Evolutionary conservation across 169 alveolate species (phyloP), one percentile per base, ranked within the genome.

Genomic region (Plasmodium gaboni): DNA sequence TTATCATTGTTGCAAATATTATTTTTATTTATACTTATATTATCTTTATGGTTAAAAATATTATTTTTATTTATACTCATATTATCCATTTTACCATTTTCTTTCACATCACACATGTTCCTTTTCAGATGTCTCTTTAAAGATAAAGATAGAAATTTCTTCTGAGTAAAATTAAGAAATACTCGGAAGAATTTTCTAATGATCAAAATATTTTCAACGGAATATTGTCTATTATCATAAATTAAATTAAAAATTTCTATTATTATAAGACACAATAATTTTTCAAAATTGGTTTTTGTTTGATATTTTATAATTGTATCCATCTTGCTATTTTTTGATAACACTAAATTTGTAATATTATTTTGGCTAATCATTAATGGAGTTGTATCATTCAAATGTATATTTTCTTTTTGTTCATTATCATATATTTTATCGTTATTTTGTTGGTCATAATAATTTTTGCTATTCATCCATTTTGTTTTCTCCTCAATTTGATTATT

Each of bases 181-280:
- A 86, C 74, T 0, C 92, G 83, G 46, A 70, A 86, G 48, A 86
- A 86, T 63, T 71, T 86, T 67, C 92, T 44, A 9, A 86, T 86
- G 24, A 86, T 86, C 17, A 86, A 48, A 17, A 86, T 51, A 12
- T 72, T 86, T 63, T 86, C 73, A 48, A 86, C 57, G 12, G 92
- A 57, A 64, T 46, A 59, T 13, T 86, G 70, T 46, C 92, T 50
- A 86, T 26, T 70, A 13, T 63, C 92, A 71, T 61, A 86, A 5
- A 67, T 64, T 64, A 86, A 61, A 22, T 86, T 86, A 48, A 86
- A 86, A 9, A 86, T 86, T 70, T 86, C 92, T 15, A 86, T 70
- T 12, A 86, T 73, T 38, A 86, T 71, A 9, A 70, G 57, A 19
- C 74, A 86, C 10, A 86, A 22, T 55, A 86, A 60, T 71, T 86